Conservation (phyloP, 768 basidiomycete species). For the Agrocybe praecox region DNA sequence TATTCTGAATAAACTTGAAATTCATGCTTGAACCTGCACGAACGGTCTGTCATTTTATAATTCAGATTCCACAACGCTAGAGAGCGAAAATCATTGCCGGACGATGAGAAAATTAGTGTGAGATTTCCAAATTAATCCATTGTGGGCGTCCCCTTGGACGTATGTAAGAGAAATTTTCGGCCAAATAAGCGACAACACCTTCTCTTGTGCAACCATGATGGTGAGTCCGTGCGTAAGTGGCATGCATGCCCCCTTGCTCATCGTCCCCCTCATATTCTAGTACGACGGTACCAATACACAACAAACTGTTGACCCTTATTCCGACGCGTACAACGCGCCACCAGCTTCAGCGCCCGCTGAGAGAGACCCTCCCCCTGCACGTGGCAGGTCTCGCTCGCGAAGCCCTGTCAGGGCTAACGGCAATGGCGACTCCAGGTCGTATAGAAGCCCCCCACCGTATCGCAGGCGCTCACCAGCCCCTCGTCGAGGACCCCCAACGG, state of each 20-base stretch:
- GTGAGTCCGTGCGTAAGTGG: conserved; percentile 41
- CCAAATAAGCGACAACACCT: conserved; percentile 49
- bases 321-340: conserved; percentile 78
- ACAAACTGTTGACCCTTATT: conserved; percentile 75
- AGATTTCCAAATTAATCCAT: neutral
- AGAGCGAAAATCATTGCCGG: neutral
- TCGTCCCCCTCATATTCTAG: conserved; percentile 34
- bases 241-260: conserved; percentile 13
- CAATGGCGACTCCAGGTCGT: conserved; percentile 53
- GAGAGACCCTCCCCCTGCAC: conserved; percentile 55
- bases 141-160: conserved; percentile 6
- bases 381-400: conserved; percentile 77
- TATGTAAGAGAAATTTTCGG: conserved; percentile 11
- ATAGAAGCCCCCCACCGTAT: conserved; percentile 42
- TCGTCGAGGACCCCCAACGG: conserved; percentile 56
- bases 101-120: neutral
- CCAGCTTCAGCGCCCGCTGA: conserved; percentile 52
- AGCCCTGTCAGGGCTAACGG: conserved; percentile 53
- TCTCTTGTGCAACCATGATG: conserved; percentile 69
- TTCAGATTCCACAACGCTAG: no score
- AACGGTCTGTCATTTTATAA: neutral
- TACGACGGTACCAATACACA: conserved; percentile 61
- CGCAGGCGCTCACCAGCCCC: conserved; percentile 65
- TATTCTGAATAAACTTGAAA: neutral
- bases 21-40: neutral